Evolutionary conservation across 768 basidiomycete species (phyloP).

Genomic region (Mycena vulgaris): DNA sequence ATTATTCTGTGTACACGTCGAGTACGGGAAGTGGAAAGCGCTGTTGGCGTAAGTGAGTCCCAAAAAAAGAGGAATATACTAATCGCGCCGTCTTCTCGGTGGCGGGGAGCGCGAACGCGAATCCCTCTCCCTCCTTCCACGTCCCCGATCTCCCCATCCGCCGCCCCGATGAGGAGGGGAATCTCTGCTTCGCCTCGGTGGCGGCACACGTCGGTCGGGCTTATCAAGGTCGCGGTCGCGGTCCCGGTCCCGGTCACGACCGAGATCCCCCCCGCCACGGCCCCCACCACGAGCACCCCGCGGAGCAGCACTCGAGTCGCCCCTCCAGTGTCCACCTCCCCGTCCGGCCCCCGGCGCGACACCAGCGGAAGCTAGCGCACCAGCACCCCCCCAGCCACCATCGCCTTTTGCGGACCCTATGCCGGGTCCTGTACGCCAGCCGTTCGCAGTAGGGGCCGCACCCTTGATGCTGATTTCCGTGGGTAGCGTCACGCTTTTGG

Average conservation of each 20-base stretch:
- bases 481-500: constrained; percentile 72
- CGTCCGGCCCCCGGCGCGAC: constrained; percentile 22
- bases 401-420: constrained; percentile 26
- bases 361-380: constrained; percentile 1
- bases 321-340: constrained; percentile 35
- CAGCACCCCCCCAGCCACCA: constrained; percentile 33
- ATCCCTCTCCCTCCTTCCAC: constrained; percentile 32
- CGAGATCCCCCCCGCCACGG: constrained; percentile 40
- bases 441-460: constrained; percentile 50
- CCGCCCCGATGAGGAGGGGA: constrained; percentile 35
- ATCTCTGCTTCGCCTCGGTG: constrained; percentile 31
- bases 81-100: constrained; percentile 31
- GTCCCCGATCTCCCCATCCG: constrained; percentile 35
- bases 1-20: not conserved
- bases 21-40: not conserved
- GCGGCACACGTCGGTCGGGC: constrained; percentile 34
- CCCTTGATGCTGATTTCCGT: constrained; percentile 70
- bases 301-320: constrained; percentile 37
- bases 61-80: constrained; percentile 1
- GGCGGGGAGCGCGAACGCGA: constrained; percentile 34
- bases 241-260: constrained; percentile 20
- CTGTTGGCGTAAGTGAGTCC: not conserved
- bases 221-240: constrained; percentile 45
- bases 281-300: constrained; percentile 43
- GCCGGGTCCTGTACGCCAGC: constrained; percentile 50